phyloP scores from a whole-genome alignment of 2,329 filamentous ascomycete genomes.

The Torrubiellomyces zombiae region DNA sequence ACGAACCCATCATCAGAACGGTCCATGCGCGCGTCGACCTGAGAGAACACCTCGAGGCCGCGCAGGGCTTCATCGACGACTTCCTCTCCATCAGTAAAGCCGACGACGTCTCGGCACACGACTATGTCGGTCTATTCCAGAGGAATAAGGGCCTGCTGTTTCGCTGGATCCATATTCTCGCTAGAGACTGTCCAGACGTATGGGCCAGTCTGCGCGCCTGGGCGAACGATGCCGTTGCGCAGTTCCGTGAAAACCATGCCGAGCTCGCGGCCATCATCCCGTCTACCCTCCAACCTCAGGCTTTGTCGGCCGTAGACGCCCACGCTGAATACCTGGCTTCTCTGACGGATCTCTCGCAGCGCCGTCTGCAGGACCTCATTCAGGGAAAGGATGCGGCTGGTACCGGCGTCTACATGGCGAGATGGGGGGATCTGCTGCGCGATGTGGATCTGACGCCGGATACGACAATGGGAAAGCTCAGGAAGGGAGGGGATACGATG shows the following conservation, averaged over 20 bases:
- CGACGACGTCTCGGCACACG: conserved; percentile 28
- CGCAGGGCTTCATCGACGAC: conserved; percentile 53
- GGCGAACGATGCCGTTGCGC: conserved; percentile 36
- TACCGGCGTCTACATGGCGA: conserved; percentile 54
- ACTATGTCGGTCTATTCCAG: conserved; percentile 51
- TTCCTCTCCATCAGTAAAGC: conserved; percentile 44
- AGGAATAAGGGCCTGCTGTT: conserved; percentile 48
- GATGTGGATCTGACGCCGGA: conserved; percentile 51
- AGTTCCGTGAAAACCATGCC: conserved; percentile 27
- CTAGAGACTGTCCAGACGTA: conserved; percentile 50
- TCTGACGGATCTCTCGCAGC: conserved; percentile 34
- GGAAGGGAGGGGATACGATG: conserved; percentile 6
- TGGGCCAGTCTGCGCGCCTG: conserved; percentile 44
- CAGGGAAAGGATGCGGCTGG: conserved; percentile 25
- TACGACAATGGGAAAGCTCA: conserved; percentile 24
- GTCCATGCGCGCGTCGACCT: conserved; percentile 59
- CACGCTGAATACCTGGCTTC: conserved; percentile 43
- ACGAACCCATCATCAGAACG: conserved; percentile 57
- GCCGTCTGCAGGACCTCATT: conserved; percentile 41
- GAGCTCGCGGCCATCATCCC: conserved; percentile 17
- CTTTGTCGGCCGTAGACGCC: conserved; percentile 37
- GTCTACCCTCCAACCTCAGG: conserved; percentile 22
- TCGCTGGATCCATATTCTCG: conserved; percentile 54
- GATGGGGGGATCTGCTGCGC: conserved; percentile 58
- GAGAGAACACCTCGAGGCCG: conserved; percentile 47